Conservation (phyloP, 495 filamentous ascomycete species). For the Cairneyella variabilis region DNA sequence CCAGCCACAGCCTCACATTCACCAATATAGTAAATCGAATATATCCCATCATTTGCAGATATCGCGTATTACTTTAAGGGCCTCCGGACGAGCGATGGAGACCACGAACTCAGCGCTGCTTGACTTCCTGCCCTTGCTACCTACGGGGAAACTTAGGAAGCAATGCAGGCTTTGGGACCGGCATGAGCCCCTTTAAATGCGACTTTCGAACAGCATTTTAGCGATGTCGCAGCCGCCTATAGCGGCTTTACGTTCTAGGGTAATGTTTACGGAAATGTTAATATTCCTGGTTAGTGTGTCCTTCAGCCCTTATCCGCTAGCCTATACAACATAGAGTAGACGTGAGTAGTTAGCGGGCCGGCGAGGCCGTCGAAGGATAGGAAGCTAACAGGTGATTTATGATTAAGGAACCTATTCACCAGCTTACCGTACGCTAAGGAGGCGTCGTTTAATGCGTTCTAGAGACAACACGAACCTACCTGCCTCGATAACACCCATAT, state of each 20-base stretch:
- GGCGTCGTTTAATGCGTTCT: slow-evolving; percentile 6
- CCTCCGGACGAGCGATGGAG: background rate
- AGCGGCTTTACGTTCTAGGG: background rate
- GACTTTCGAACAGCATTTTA: background rate
- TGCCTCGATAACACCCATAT: slow-evolving; percentile 18
- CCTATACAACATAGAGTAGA: too few species aligned
- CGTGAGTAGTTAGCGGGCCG: background rate
- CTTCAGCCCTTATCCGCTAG: too few species aligned
- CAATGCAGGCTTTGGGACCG: background rate
- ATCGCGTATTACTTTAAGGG: background rate
- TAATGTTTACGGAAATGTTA: background rate
- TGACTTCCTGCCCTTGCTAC: background rate
- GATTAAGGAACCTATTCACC: background rate
- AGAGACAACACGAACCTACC: slow-evolving; percentile 3
- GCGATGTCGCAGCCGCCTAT: background rate
- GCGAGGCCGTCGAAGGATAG: background rate
- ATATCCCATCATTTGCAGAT: background rate
- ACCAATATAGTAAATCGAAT: background rate
- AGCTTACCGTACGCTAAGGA: background rate
- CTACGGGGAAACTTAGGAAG: background rate
- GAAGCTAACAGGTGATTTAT: background rate
- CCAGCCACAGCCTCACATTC: background rate
- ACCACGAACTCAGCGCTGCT: background rate
- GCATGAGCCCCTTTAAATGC: background rate
- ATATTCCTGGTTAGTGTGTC: background rate